phyloP scores from a whole-genome alignment of 2,329 filamentous ascomycete species.

The Cordyceps farinosa region DNA sequence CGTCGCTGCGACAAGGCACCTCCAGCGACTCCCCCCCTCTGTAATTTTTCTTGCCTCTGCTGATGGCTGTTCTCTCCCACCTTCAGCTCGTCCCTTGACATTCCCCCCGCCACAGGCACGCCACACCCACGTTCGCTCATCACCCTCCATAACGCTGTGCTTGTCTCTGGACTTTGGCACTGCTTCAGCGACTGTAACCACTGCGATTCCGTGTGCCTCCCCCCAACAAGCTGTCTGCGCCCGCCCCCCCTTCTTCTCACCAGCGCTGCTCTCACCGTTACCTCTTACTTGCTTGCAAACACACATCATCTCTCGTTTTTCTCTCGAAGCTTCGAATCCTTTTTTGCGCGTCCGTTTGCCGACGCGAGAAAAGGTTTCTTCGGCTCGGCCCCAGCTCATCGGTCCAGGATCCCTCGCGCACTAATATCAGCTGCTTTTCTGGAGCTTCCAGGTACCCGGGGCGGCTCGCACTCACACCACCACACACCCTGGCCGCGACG shows the following conservation, averaged over 20 bases:
- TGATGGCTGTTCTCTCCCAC: conserved; percentile 1
- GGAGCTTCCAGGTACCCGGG: conserved; percentile 12
- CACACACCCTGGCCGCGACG: conserved; percentile 15
- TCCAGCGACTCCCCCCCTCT: not conserved
- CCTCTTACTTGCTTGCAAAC: conserved; percentile 12
- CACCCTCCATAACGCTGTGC: not conserved
- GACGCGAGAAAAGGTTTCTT: not conserved
- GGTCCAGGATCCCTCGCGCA: not conserved
- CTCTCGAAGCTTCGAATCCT: not conserved
- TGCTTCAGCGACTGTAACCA: not conserved
- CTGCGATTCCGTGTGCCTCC: not conserved
- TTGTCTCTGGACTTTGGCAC: conserved; percentile 10
- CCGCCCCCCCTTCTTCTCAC: conserved; percentile 8
- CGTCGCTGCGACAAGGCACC: not conserved
- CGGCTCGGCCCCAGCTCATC: not conserved
- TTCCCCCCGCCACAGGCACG: conserved; percentile 8
- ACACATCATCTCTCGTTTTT: conserved; percentile 3
- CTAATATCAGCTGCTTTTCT: conserved; percentile 11
- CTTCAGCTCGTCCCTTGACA: not conserved
- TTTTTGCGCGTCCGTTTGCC: not conserved
- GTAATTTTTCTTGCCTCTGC: conserved; percentile 8
- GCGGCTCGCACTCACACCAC: conserved; percentile 13
- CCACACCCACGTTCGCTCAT: not conserved
- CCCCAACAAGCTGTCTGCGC: not conserved
- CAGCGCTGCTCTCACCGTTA: conserved; percentile 1